These are phyloP conservation scores for Aspergillus taichungensis DNA, from an alignment of 495 filamentous ascomycete genomes.

Conservation along the genomic window DNA sequence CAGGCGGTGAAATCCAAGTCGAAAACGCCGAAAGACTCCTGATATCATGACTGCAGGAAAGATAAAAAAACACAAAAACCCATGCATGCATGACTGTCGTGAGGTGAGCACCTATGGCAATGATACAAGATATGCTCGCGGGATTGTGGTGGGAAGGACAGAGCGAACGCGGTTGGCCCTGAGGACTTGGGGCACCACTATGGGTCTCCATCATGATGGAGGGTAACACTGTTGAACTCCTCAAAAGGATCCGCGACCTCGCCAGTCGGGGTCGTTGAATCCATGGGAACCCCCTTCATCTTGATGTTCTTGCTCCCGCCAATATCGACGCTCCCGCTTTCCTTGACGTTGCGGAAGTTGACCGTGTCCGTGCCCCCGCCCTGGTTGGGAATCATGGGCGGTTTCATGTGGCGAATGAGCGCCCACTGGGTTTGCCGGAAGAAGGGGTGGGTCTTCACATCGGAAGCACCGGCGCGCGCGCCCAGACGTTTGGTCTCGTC, in stretches of 20 bases:
- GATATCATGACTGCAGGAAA: conserved; percentile 13
- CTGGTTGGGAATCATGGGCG: conserved; percentile 94
- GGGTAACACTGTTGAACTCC: conserved; percentile 96
- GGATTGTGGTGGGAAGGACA: not conserved
- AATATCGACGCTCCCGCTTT: conserved; percentile 92
- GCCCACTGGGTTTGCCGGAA: conserved; percentile 96
- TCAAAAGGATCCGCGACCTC: conserved; percentile 92
- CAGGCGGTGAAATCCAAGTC: conserved; percentile 12
- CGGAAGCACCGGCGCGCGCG: conserved; percentile 87
- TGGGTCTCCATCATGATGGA: conserved; percentile 87
- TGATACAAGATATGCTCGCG: not conserved
- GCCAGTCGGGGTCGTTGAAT: conserved; percentile 75
- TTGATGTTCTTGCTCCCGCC: conserved; percentile 48
- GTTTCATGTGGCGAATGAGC: conserved; percentile 92
- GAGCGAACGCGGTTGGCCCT: conserved; percentile 6
- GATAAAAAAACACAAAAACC: conserved; percentile 21
- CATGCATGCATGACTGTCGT: conserved; percentile 36
- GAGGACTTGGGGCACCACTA: conserved; percentile 8
- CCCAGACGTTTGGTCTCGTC: conserved; percentile 93
- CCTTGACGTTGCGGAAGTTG: conserved; percentile 97
- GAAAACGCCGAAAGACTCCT: conserved; percentile 18
- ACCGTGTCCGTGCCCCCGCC: conserved; percentile 86
- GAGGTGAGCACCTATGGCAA: conserved; percentile 1
- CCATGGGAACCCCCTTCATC: conserved; percentile 72
- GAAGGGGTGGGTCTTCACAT: conserved; percentile 95